Conservation (phyloP, 2,329 filamentous ascomycete genomes). For the Penicillium sp. region DNA sequence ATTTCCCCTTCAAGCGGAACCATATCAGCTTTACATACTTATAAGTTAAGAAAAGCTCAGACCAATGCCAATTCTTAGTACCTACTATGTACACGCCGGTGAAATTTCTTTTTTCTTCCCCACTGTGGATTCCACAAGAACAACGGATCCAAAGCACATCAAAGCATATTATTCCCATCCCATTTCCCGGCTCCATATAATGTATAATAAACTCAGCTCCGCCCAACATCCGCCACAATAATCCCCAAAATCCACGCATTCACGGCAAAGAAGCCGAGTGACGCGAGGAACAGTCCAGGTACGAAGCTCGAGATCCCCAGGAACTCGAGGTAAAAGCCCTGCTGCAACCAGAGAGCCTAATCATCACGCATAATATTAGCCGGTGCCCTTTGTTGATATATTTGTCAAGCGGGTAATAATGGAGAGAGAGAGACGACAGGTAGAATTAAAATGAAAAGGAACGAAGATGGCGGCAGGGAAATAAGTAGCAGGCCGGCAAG, state of each 20-base stretch:
- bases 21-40: not conserved
- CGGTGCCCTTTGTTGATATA: not conserved
- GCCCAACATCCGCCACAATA: constrained; percentile 70
- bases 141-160: not conserved
- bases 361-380: not conserved
- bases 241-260: constrained; percentile 88
- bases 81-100: constrained; percentile 1
- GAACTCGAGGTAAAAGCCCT: constrained; percentile 78
- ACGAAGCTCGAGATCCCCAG: constrained; percentile 82
- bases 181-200: not conserved
- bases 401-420: not conserved
- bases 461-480: not conserved
- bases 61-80: constrained; percentile 22
- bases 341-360: constrained; percentile 72
- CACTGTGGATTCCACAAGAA: not conserved
- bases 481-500: not conserved
- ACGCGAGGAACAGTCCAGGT: constrained; percentile 78
- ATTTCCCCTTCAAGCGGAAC: not conserved
- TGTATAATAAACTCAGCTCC: constrained; percentile 20
- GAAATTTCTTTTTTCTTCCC: too few species aligned
- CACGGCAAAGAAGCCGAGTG: constrained; percentile 78
- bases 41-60: not conserved
- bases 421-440: not conserved
- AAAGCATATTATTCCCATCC: not conserved
- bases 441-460: not conserved